Base-by-base conservation (phyloP, 192 early-diverging fungal species). In the Mortierella hygrophila region DNA sequence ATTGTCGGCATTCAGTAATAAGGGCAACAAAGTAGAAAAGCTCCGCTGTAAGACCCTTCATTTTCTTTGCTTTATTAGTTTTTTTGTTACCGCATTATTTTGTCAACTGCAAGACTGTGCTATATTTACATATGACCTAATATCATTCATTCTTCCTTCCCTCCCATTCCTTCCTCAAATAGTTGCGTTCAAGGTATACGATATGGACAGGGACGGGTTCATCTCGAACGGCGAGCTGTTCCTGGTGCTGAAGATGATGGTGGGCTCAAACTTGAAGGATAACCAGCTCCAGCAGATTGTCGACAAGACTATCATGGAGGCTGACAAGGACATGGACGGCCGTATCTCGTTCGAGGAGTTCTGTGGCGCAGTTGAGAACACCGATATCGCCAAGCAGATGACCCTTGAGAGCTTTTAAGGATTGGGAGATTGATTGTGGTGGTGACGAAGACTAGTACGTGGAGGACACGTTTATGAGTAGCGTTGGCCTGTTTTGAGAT, bases 211-310 rank as follows among this genome's bases (percentile, higher is more conserved):
- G 41, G 99, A 99, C 89, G 99, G 99, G 20, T 98, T 89, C 83
- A 99, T 99, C 78, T 99, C 98, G 47, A 99, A 99, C 84, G 99
- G 99, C 65, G 99, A 99, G 91, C 92, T 99, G 40, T 99, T 98
- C 89, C 88, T 98, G 75, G 99, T 99, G 1, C 92, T 99, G 49
- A 99, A 99, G 91, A 99, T 98, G 97, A 99, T 99, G 99, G 97
- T 99, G 16, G 99, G 98, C 44, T 98, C 95, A 88, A 99, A 99
- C 87, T 90, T 99, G 69, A 96, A 95, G 70, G 97, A 97, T 71
- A 93, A 95, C 37, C 99, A 99, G 91, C 93, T 99, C 20, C 99
- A 99, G 85, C 99, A 99, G 89, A 98, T 99, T 82, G 99, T 99
- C 16, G 99, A 99, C 91, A 99, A 99, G 91, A 99, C 98, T 10